A percentile compares a stretch with the other conserved stretches of the same genome.
These are phyloP conservation scores for Penicillium sp. DNA, from an alignment of 2,329 filamentous ascomycete genomes.

Conservation along the genomic window DNA sequence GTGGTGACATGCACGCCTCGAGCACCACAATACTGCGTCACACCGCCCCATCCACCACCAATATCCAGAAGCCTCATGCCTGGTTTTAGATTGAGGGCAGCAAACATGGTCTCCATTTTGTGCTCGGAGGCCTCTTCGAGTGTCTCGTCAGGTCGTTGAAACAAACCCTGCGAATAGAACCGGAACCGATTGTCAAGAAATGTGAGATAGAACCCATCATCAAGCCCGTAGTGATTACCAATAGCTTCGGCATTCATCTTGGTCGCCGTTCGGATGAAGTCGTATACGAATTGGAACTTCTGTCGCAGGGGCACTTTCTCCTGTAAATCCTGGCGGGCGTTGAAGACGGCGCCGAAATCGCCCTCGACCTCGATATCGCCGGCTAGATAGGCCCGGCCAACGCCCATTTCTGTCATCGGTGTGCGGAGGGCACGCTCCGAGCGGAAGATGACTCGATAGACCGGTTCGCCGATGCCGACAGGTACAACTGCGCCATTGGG, in stretches of 20 bases:
- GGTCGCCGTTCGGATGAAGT: slow-evolving; percentile 7
- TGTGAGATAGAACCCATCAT: slow-evolving; percentile 8
- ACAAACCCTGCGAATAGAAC: slow-evolving; percentile 8
- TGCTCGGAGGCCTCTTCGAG: slow-evolving; percentile 3
- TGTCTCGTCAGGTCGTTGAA: not conserved
- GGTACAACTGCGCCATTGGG: not conserved
- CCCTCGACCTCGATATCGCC: slow-evolving; percentile 12
- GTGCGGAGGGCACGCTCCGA: slow-evolving; percentile 3
- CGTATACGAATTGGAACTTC: slow-evolving; percentile 13
- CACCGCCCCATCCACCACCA: slow-evolving; percentile 17
- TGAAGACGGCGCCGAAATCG: slow-evolving; percentile 4
- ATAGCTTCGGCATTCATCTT: slow-evolving; percentile 12
- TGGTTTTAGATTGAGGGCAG: slow-evolving; percentile 8
- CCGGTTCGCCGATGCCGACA: slow-evolving; percentile 1
- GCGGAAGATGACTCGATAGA: slow-evolving; percentile 7
- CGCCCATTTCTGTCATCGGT: slow-evolving; percentile 11
- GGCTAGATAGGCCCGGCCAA: slow-evolving; percentile 6
- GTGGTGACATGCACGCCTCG: slow-evolving; percentile 18
- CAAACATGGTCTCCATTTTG: slow-evolving; percentile 9
- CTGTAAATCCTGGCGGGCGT: not conserved
- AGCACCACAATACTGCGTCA: slow-evolving; percentile 17
- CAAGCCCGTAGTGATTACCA: slow-evolving; percentile 3
- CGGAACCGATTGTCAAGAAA: slow-evolving; percentile 8
- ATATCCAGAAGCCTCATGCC: slow-evolving; percentile 15
- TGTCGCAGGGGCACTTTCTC: slow-evolving; percentile 15